phyloP scores from a whole-genome alignment of 805 yeast species.

The Sugiyamaella smithiae region DNA sequence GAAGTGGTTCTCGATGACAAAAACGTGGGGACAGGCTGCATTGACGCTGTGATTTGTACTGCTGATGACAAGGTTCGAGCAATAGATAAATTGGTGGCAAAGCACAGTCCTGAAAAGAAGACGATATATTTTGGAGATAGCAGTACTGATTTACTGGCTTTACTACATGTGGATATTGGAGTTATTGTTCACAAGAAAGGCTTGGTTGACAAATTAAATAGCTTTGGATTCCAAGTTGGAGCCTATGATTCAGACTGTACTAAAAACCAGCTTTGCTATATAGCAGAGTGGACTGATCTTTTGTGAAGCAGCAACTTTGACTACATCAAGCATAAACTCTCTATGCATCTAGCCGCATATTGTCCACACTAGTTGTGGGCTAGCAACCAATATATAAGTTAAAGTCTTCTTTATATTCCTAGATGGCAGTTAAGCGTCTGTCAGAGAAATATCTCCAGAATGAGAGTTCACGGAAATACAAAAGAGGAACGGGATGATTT shows the following conservation, averaged over 20 bases:
- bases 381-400: no score
- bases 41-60: constrained; percentile 17
- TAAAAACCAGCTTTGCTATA: background rate
- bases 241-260: background rate
- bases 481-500: constrained; percentile 9
- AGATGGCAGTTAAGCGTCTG: no score
- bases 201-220: constrained; percentile 2
- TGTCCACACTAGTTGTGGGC: no score
- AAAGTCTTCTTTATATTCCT: no score
- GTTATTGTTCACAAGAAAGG: constrained; percentile 37
- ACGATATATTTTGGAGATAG: constrained; percentile 61
- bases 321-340: no score
- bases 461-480: constrained; percentile 10
- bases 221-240: constrained; percentile 7
- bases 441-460: no score
- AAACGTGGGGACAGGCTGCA: constrained; percentile 31
- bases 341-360: no score
- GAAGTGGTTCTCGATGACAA: constrained; percentile 44
- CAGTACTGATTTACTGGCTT: constrained; percentile 53
- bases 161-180: constrained; percentile 48
- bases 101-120: constrained; percentile 3
- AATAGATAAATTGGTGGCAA: constrained; percentile 18
- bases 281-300: constrained; percentile 3
- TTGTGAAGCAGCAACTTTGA: no score
- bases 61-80: constrained; percentile 43